Evolutionary conservation across 805 yeast species (phyloP).

Genomic region (Candida pseudoglaebosa): DNA sequence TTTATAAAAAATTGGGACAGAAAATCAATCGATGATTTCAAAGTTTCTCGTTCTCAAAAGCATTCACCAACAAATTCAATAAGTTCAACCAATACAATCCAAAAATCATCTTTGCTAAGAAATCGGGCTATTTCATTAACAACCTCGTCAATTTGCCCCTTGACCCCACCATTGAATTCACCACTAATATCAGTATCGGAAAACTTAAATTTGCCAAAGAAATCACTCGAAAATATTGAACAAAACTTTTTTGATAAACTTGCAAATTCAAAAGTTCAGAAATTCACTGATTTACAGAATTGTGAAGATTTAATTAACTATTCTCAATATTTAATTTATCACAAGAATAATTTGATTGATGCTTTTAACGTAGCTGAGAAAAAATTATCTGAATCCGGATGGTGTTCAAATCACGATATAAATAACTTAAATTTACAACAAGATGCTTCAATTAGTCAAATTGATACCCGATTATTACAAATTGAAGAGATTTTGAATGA

Average conservation of each 20-base stretch:
- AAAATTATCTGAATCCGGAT: constrained; percentile 32
- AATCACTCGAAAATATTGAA: constrained; percentile 26
- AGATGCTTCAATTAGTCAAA: constrained; percentile 33
- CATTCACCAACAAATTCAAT: constrained; percentile 11
- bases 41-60: constrained; percentile 2
- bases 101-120: constrained; percentile 1
- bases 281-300: constrained; percentile 20
- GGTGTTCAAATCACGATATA: constrained; percentile 41
- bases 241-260: constrained; percentile 31
- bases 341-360: constrained; percentile 28
- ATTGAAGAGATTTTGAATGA: constrained; percentile 34
- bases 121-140: constrained; percentile 9
- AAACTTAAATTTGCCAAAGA: constrained; percentile 25
- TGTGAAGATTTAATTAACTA: constrained; percentile 24
- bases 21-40: constrained; percentile 1
- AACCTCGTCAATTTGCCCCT: constrained; percentile 20
- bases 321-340: constrained; percentile 28
- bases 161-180: constrained; percentile 32
- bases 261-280: constrained; percentile 9
- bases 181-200: constrained; percentile 39
- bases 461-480: constrained; percentile 34
- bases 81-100: constrained; percentile 3
- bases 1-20: neutral
- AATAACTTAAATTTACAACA: constrained; percentile 36
- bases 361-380: constrained; percentile 31